Evolutionary conservation across 805 yeast genomes (phyloP), one percentile per base, ranked within the genome.

Genomic region (Tetrapisispora pingtungensis): DNA sequence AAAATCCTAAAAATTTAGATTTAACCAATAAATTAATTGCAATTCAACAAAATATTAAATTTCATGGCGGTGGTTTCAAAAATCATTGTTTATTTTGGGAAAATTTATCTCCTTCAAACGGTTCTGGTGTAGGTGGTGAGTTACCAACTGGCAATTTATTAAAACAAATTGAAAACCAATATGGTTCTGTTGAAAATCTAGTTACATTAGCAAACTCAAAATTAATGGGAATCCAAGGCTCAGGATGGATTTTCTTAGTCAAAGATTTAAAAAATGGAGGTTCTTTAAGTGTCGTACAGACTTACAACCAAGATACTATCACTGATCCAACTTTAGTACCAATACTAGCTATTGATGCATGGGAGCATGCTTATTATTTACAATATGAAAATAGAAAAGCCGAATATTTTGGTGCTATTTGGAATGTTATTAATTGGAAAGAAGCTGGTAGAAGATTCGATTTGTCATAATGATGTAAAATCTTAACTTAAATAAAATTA

Each of bases 341-440:
- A 37, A 68, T 88, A 57, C 74, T 88, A 45, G 96, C 95, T 44
- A 84, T 87, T 61, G 96, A 87, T 58, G 95, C 95, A 48, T 87
- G 96, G 96, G 96, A 87, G 69, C 96, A 87, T 62, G 96, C 96
- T 44, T 87, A 87, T 74, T 87, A 87, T 75, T 74, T 88, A 67
- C 96, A 87, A 68, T 87, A 87, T 73, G 81, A 84, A 71, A 87
- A 87, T 71, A 88, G 81, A 62, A 87, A 88, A 74, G 94, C 66
- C 37, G 95, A 87, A 61, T 87, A 88, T 72, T 87, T 88, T 78
- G 80, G 84, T 68, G 90, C 94, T 50, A 84, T 87, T 68, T 87
- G 96, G 96, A 82, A 84, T 59, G 95, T 87, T 36, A 76, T 88
- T 67, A 86, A 87, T 78, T 87, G 96, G 96, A 73, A 80, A 65